Base-by-base conservation (phyloP, 805 yeast genomes). In the Candida krabiensis region DNA sequence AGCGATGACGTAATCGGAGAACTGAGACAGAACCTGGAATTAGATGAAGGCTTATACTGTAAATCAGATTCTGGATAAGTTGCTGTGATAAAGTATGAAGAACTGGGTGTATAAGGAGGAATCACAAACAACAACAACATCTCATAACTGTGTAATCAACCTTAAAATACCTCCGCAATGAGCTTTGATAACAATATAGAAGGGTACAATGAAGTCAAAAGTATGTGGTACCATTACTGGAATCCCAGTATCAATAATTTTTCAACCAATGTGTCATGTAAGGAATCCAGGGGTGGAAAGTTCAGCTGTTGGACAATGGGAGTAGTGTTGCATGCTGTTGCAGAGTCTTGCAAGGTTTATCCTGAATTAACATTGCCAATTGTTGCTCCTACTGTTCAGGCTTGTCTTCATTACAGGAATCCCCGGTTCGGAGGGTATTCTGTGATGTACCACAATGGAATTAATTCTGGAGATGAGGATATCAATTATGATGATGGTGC, bases 401-500 rank as follows among this genome's bases (percentile, higher is more conserved):
- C 71, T 2, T 66, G 80, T 41, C 71, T 67, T 38, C 66, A 63
- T 46, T 81, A 79, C 60, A 71, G 75, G 57, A 74, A 77, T 47
- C 64, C 67, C 8, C 61, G 68, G 44, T 50, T 64, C 32, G 73
- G 73, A 37, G 86, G 82, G 2, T 83, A 71, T 60, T 75, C 83
- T 33, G 87, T 87, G 3, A 75, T 80, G 8, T 78, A 76, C 49
- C 72, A 78, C 54, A 67, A 66, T 36, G 72, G 73, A 31, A 77
- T 78, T 53, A 63, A 64, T 43, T 50, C 55, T 16, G 80, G 74
- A 31, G 82, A 81, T 56, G 63, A 64, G 35, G 88, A 83, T 53
- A 77, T 82, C 37, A 82, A 83, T 58, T 77, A 78, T 47, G 88
- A 83, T 53, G 89, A 83, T 55, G 83, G 80, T 51, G 89, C 88